These are phyloP conservation scores for Kickxella alabastrina DNA, from an alignment of 192 early-diverging fungal species.

Conservation along the genomic window DNA sequence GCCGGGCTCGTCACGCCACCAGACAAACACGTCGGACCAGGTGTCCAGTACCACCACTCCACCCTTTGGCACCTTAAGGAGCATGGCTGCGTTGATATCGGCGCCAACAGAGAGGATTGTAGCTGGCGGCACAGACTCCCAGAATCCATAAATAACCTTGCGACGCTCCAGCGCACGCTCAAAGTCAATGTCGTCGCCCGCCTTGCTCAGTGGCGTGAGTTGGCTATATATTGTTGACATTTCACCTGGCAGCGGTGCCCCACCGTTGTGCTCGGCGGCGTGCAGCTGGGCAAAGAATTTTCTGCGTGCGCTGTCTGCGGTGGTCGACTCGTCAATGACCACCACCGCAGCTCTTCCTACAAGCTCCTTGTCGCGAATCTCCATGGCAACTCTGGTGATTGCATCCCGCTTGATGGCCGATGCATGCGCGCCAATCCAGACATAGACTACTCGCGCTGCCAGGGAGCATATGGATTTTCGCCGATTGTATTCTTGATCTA, in stretches of 20 bases:
- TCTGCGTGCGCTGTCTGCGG: slow-evolving; percentile 29
- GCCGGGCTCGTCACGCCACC: slow-evolving; percentile 48
- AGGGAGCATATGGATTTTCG: slow-evolving; percentile 36
- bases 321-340: slow-evolving; percentile 34
- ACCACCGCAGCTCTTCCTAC: slow-evolving; percentile 23
- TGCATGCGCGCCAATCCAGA: slow-evolving; percentile 42
- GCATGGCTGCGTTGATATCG: slow-evolving; percentile 41
- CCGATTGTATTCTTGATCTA: slow-evolving; percentile 30
- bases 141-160: slow-evolving; percentile 48
- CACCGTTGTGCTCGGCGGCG: slow-evolving; percentile 12
- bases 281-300: slow-evolving; percentile 42
- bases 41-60: slow-evolving; percentile 48
- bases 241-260: slow-evolving; percentile 8
- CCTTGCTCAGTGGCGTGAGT: slow-evolving; percentile 28
- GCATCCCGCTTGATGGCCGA: slow-evolving; percentile 48
- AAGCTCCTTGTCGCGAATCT: slow-evolving; percentile 47
- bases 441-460: slow-evolving; percentile 34
- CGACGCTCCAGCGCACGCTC: slow-evolving; percentile 42
- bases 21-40: slow-evolving; percentile 49
- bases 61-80: slow-evolving; percentile 35
- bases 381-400: slow-evolving; percentile 35
- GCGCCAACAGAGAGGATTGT: slow-evolving; percentile 36
- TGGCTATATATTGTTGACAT: slow-evolving; percentile 25
- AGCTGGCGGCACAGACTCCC: slow-evolving; percentile 44
- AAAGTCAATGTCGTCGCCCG: slow-evolving; percentile 41